phyloP scores from a whole-genome alignment of 306 rosid genomes.

The Gillenia trifoliata region DNA sequence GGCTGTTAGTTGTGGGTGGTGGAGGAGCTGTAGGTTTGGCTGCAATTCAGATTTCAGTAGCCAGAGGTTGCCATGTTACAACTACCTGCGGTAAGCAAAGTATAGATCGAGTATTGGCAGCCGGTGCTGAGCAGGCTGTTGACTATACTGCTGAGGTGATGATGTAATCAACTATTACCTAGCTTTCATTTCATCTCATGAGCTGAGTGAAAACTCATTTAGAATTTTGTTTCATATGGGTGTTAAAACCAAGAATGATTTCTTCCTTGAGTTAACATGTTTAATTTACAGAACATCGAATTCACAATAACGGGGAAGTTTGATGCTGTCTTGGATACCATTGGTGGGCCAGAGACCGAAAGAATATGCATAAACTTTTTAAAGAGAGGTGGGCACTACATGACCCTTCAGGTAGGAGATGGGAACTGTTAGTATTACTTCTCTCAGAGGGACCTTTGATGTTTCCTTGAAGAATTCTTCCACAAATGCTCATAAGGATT shows the following conservation, averaged over 20 bases:
- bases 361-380: slow-evolving; percentile 61
- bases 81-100: slow-evolving; percentile 87
- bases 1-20: slow-evolving; percentile 84
- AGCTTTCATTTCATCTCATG: slow-evolving; percentile 14
- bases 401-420: slow-evolving; percentile 92
- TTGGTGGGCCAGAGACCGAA: slow-evolving; percentile 83
- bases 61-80: slow-evolving; percentile 69
- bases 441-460: neutral
- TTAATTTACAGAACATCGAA: slow-evolving; percentile 53
- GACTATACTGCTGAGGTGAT: slow-evolving; percentile 84
- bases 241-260: neutral
- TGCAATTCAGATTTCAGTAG: slow-evolving; percentile 86
- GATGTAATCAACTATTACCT: slow-evolving; percentile 16
- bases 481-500: slow-evolving; percentile 6
- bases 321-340: slow-evolving; percentile 94
- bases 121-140: slow-evolving; percentile 90
- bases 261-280: neutral
- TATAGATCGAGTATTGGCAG: slow-evolving; percentile 54
- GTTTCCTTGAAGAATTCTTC: neutral
- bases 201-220: slow-evolving; percentile 8
- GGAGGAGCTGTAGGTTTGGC: slow-evolving; percentile 96
- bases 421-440: slow-evolving; percentile 12
- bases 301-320: slow-evolving; percentile 72
- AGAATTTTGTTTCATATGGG: neutral
- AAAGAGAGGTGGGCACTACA: slow-evolving; percentile 88